Conservation (phyloP, 2,329 filamentous ascomycete genomes). For the Beauveria scarabaeidicola region DNA sequence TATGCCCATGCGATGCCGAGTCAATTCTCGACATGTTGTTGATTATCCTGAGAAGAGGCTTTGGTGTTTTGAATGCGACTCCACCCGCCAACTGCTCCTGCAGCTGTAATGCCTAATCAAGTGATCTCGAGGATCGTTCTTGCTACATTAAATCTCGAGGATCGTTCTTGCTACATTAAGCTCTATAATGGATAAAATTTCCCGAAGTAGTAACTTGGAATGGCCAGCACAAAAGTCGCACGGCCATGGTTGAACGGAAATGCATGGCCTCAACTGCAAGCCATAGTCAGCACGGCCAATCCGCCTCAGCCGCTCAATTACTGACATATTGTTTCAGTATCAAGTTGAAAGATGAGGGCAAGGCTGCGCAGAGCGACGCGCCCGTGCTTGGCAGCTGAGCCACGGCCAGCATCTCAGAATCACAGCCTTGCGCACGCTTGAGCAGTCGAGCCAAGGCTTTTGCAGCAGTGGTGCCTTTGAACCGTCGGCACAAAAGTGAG, state of each 20-base stretch:
- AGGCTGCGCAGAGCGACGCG: neutral
- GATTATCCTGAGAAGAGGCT: neutral
- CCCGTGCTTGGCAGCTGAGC: neutral
- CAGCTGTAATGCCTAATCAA: neutral
- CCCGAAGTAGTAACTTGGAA: neutral
- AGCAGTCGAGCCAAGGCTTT: no score
- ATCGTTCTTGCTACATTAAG: neutral
- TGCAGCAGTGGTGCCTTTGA: no score
- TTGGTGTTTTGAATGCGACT: neutral
- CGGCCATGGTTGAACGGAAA: no score
- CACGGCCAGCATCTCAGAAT: neutral
- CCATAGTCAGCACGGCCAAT: neutral
- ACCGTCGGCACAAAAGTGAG: neutral
- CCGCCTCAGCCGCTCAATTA: neutral
- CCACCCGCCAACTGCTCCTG: neutral
- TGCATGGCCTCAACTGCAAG: neutral
- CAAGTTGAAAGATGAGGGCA: neutral
- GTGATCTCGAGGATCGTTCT: neutral
- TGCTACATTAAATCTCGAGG: neutral
- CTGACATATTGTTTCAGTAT: neutral
- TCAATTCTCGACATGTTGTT: neutral
- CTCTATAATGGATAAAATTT: neutral
- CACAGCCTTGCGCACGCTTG: neutral
- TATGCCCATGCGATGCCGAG: neutral
- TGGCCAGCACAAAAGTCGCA: neutral